Evolutionary conservation across 345 rosid genomes (phyloP), one percentile per base, ranked within the genome.

Genomic region (Nasturtium officinale): DNA sequence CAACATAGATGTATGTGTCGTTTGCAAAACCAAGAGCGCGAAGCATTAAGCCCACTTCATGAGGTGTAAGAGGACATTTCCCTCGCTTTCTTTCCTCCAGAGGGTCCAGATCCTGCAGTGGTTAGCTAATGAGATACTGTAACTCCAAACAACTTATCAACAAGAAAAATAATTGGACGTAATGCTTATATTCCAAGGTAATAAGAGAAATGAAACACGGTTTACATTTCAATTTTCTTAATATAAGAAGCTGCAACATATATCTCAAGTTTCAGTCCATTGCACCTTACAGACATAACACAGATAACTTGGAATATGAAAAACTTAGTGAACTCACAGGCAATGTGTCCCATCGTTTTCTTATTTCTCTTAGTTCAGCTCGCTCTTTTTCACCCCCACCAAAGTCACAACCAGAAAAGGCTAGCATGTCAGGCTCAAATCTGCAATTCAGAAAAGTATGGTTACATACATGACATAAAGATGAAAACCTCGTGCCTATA

Each of bases 361-460:
- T 84, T 74, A 96, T 90, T 85, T 87, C 90, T 26, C 87, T 86
- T 13, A 96, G 97, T 83, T 96, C 97, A 21, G 73, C 75, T 83
- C 86, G 84, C 79, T 90, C 99, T 72, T 92, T 92, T 56, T 92
- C 99, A 71, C 99, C 99, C n/a, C 99, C 99, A 28, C 99, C 99
- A 80, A 75, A 96, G 79, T 92, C 94, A 77, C 99, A 96, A 72
- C 99, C 98, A 67, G 99, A 96, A 82, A 96, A 96, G 26, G 99
- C 98, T 62, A 96, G 86, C 98, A 92, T 96, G 80, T 96, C 99
- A 69, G 99, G 94, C 82, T 96, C 99, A 81, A 96, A 96, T 81
- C 99, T 96, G 85, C 29, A 67, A 48, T 48, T 54, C 15, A 32
- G 28, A 37, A 46, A 45, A 69, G 3, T 61, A 25, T 61, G 32